Evolutionary conservation across 2,329 filamentous ascomycete species (phyloP), one percentile per base, ranked within the genome.

Genomic region (Bipolaris gigantea): DNA sequence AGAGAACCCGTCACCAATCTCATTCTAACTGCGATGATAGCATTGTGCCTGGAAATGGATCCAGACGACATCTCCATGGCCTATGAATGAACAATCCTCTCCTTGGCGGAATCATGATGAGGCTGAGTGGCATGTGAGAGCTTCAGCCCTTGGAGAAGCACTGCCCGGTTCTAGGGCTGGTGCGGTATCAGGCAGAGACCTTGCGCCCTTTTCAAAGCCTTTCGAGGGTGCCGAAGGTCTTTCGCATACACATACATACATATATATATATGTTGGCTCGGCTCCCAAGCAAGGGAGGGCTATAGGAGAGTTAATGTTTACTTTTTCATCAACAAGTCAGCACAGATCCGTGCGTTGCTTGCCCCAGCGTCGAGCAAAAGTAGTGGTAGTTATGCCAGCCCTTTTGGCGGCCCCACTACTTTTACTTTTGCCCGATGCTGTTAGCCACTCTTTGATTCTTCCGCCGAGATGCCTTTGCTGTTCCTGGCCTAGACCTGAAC

Each of bases 131-230:
- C 25, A 39, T 41, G 30, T 15, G 21, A 23, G 30, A 23, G 23
- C 27, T 18, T 43, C 39, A 42, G 48, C 53, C 34, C 48, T 48
- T 40, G 35, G 43, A 27, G 33, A 44, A 11, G 27, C 8, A 35
- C 33, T 2, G 33, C 18, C 40, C 34, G 18, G 8, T 25, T 10
- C 13, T 4, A 38, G 25, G 33, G 25, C 16, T 25, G 16, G 34
- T 18, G 16, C 23, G 19, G 13, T 30, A 18, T 49, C n/a, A 3
- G 13, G 11, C 11, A 19, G 34, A 51, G 45, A 48, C 48, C 44
- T 36, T 62, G 30, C 54, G 59, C 54, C 59, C 57, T 61, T 57
- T 48, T 23, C 27, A 30, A 8, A 30, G 27, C 27, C 27, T 30
- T 11, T 30, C 27, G 10, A 30, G 27, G 10, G 27, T 10, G 27